Evolutionary conservation across 352 stramenopile species (phyloP).

Genomic region (Bremia lactucae): DNA sequence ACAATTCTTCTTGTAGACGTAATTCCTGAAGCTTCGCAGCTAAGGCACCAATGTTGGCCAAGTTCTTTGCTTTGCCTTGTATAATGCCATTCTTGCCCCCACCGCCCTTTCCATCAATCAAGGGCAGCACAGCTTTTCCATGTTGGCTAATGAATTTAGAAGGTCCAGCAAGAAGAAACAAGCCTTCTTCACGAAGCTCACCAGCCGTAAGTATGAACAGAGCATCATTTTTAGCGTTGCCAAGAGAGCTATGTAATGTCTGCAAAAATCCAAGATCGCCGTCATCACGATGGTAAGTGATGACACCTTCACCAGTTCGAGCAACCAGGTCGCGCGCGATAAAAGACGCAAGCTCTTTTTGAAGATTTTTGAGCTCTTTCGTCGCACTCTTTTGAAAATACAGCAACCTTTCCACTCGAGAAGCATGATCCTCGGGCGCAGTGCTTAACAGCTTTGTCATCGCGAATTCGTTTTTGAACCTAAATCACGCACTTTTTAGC

Average conservation of each 20-base stretch:
- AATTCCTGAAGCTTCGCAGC: conserved; percentile 35
- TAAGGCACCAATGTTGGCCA: conserved; percentile 39
- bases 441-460: conserved; percentile 69
- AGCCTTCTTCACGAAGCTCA: conserved; percentile 36
- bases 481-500: conserved; percentile 5
- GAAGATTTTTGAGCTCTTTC: conserved; percentile 63
- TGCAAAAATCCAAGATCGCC: conserved; percentile 66
- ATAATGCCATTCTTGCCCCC: conserved; percentile 64
- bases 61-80: conserved; percentile 63
- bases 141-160: conserved; percentile 40
- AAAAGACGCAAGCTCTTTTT: conserved; percentile 51
- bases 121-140: conserved; percentile 36
- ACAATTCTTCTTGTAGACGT: conserved; percentile 20
- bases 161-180: conserved; percentile 58
- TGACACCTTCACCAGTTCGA: conserved; percentile 18
- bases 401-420: conserved; percentile 56
- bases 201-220: conserved; percentile 45
- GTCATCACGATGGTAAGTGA: conserved; percentile 50
- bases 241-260: conserved; percentile 34
- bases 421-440: conserved; percentile 49
- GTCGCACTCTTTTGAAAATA: conserved; percentile 38
- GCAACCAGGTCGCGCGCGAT: conserved; percentile 37
- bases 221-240: conserved; percentile 25
- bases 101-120: conserved; percentile 68
- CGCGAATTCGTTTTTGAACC: conserved; percentile 48